phyloP scores from a whole-genome alignment of 163 green algal species.

The Smithsoniella earleae region DNA sequence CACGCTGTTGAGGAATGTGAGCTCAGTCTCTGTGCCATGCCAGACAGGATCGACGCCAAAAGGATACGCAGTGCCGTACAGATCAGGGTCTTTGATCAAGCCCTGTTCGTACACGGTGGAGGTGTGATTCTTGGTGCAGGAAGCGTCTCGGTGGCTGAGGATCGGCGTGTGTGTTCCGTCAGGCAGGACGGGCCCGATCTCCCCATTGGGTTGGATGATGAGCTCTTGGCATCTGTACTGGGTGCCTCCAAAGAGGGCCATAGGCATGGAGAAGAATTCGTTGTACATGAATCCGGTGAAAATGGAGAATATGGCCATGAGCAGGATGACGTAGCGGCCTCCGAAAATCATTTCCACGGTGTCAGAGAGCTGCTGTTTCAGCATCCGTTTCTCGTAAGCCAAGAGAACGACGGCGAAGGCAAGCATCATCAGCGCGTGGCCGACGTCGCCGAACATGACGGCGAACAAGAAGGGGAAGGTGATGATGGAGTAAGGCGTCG shows the following conservation, averaged over 20 bases:
- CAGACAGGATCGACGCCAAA: constrained; percentile 92
- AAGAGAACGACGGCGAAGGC: constrained; percentile 70
- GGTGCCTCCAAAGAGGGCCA: constrained; percentile 72
- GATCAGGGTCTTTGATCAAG: constrained; percentile 6
- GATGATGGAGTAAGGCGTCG: constrained; percentile 86
- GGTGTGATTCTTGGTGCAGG: not conserved
- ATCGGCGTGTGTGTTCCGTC: not conserved
- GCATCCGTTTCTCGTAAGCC: constrained; percentile 73
- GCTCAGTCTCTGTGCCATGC: constrained; percentile 89
- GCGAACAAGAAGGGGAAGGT: constrained; percentile 99
- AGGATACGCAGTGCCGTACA: constrained; percentile 50
- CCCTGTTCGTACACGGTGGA: constrained; percentile 9
- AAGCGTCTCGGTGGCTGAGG: not conserved
- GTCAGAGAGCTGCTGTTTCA: constrained; percentile 66
- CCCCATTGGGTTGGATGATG: not conserved
- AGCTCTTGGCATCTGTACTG: constrained; percentile 44
- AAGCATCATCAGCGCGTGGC: constrained; percentile 88
- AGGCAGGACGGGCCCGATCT: not conserved
- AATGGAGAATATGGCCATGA: constrained; percentile 94
- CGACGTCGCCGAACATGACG: constrained; percentile 98
- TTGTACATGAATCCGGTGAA: constrained; percentile 97
- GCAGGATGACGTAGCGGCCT: constrained; percentile 90
- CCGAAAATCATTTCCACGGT: constrained; percentile 89
- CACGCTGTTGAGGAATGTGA: constrained; percentile 89
- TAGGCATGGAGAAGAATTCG: constrained; percentile 95